A percentile compares a stretch with the other conserved stretches of the same genome.
Conservation (phyloP, 1,284 basidiomycete genomes). For the Paramarasmius palmivorus region DNA sequence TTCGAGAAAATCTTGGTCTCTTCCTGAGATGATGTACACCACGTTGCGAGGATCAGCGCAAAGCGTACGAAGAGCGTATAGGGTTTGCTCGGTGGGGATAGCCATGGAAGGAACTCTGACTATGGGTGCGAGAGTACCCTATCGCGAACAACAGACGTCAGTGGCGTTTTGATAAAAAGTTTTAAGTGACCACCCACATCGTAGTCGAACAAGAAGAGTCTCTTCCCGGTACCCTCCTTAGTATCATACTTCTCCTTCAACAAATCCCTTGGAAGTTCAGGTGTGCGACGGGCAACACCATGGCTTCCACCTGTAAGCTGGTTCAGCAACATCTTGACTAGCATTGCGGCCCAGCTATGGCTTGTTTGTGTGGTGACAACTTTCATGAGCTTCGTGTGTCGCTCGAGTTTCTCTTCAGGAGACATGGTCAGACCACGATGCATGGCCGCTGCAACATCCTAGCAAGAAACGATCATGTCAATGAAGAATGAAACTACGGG, state of each 20-base stretch:
- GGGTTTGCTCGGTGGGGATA: constrained; percentile 75
- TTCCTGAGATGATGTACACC: constrained; percentile 96
- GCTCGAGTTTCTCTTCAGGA: constrained; percentile 69
- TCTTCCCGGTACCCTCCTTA: constrained; percentile 64
- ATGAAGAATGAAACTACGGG: background rate
- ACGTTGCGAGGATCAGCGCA: constrained; percentile 83
- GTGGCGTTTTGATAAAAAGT: too few relatives aligned
- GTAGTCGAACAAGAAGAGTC: constrained; percentile 95
- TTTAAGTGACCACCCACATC: constrained; percentile 58
- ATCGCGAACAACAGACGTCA: too few relatives aligned
- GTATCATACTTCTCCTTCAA: constrained; percentile 65
- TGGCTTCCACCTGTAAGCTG: constrained; percentile 81
- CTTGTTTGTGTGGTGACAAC: constrained; percentile 94
- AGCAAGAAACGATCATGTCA: constrained; percentile 17
- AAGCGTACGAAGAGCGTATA: constrained; percentile 75
- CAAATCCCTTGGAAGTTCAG: constrained; percentile 71
- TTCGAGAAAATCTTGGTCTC: constrained; percentile 92
- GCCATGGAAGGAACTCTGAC: constrained; percentile 93
- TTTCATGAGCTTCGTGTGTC: constrained; percentile 82
- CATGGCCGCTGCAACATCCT: constrained; percentile 95
- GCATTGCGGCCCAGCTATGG: constrained; percentile 92
- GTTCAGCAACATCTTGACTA: constrained; percentile 86
- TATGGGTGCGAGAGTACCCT: constrained; percentile 96
- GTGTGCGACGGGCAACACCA: constrained; percentile 73
- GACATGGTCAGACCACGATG: constrained; percentile 86